Conservation (phyloP, 768 basidiomycete genomes). For the Russula ochroleuca region DNA sequence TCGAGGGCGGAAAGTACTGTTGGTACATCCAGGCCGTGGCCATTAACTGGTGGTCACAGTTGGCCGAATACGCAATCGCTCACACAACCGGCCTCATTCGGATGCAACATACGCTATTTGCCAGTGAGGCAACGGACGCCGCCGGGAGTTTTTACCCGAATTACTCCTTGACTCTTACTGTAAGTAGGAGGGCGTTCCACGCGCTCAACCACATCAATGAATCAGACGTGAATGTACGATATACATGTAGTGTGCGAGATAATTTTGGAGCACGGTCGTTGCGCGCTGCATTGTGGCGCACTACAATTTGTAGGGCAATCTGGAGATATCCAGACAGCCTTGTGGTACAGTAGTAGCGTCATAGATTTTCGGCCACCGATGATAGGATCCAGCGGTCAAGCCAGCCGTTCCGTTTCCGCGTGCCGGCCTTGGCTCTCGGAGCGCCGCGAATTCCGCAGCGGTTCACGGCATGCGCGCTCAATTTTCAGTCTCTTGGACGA, state of each 20-base stretch:
- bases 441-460: not conserved
- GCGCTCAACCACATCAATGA: not conserved
- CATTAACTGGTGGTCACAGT: too few species aligned
- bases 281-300: too few species aligned
- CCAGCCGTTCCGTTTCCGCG: not conserved
- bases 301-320: too few species aligned
- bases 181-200: too few species aligned
- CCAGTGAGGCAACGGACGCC: not conserved
- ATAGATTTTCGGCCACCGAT: not conserved
- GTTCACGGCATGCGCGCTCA: slow-evolving; percentile 6
- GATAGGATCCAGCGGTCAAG: not conserved
- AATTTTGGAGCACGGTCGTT: not conserved
- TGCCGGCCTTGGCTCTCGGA: not conserved
- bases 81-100: too few species aligned
- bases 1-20: too few species aligned
- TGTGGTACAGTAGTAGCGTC: too few species aligned
- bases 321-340: too few species aligned
- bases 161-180: too few species aligned
- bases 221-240: not conserved
- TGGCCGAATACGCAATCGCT: too few species aligned
- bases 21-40: too few species aligned
- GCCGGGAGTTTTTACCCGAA: not conserved
- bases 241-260: not conserved
- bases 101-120: not conserved
- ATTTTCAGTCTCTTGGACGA: not conserved